phyloP scores from a whole-genome alignment of 768 basidiomycete species.

The Punctularia strigosozonata region DNA sequence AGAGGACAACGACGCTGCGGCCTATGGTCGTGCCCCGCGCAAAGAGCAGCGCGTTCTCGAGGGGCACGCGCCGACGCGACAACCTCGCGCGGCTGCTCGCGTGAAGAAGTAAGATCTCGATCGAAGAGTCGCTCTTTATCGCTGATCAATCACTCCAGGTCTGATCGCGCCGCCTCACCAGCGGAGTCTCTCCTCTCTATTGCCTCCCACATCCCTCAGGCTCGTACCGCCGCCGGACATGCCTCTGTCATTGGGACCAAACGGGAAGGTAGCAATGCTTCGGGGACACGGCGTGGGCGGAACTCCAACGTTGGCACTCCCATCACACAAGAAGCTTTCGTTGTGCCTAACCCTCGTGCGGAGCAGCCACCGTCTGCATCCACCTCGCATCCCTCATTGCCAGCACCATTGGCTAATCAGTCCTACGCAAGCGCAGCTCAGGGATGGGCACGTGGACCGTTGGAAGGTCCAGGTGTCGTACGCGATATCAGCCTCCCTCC shows the following conservation, averaged over 20 bases:
- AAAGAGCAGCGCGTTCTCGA: conserved; percentile 42
- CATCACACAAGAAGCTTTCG: conserved; percentile 11
- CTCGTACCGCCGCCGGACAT: conserved; percentile 19
- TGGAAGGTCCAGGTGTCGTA: conserved; percentile 76
- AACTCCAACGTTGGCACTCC: conserved; percentile 15
- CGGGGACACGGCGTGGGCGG: conserved; percentile 18
- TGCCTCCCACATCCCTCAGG: conserved; percentile 46
- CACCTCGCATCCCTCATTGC: conserved; percentile 41
- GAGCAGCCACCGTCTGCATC: conserved; percentile 38
- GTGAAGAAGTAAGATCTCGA: conserved; percentile 43
- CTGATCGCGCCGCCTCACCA: conserved; percentile 56
- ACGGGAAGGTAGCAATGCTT: conserved; percentile 27
- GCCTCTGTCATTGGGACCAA: conserved; percentile 13
- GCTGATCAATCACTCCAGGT: conserved; percentile 24
- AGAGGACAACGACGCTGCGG: conserved; percentile 48
- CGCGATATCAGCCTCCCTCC: conserved; percentile 32
- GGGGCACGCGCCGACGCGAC: conserved; percentile 31
- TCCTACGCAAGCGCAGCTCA: conserved; percentile 22
- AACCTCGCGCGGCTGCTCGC: conserved; percentile 29
- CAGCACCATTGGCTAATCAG: conserved; percentile 28
- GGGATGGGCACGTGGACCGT: conserved; percentile 33
- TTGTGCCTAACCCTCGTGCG: conserved; percentile 16
- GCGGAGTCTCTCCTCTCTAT: conserved; percentile 65
- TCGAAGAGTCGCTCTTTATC: not conserved
- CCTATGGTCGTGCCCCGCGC: conserved; percentile 50